These are phyloP conservation scores for Aspergillus ochraceoroseus DNA, from an alignment of 2,329 filamentous ascomycete species.

Conservation along the genomic window DNA sequence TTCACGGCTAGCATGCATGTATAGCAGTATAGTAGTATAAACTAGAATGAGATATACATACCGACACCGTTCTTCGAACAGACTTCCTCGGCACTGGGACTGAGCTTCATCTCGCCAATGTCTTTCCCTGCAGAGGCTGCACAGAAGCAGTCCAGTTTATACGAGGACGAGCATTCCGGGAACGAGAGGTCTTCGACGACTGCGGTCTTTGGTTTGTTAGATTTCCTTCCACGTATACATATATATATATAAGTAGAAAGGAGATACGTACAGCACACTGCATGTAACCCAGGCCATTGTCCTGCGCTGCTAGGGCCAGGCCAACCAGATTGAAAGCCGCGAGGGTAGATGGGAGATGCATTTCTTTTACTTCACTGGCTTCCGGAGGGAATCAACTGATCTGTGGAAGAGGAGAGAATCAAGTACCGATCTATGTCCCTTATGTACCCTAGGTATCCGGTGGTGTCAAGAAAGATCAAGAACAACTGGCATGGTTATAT, in stretches of 20 bases:
- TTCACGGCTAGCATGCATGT: background rate
- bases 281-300: constrained; percentile 10
- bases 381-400: background rate
- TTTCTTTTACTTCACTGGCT: constrained; percentile 7
- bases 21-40: too few species aligned
- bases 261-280: constrained; percentile 12
- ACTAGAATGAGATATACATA: constrained; percentile 9
- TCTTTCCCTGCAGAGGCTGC: constrained; percentile 3
- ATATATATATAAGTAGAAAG: background rate
- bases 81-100: background rate
- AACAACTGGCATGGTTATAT: background rate
- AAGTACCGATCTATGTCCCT: too few species aligned
- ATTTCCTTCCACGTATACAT: background rate
- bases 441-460: too few species aligned
- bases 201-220: constrained; percentile 6
- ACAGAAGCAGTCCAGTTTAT: constrained; percentile 18
- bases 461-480: background rate
- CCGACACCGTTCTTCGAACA: constrained; percentile 12
- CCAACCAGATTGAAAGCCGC: constrained; percentile 1
- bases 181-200: constrained; percentile 5
- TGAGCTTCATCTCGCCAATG: background rate
- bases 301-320: constrained; percentile 2
- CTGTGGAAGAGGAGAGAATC: background rate
- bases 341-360: constrained; percentile 12
- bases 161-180: constrained; percentile 10